Conservation (phyloP, 164 flowering plant species). For the Euptelea pleiosperma region DNA sequence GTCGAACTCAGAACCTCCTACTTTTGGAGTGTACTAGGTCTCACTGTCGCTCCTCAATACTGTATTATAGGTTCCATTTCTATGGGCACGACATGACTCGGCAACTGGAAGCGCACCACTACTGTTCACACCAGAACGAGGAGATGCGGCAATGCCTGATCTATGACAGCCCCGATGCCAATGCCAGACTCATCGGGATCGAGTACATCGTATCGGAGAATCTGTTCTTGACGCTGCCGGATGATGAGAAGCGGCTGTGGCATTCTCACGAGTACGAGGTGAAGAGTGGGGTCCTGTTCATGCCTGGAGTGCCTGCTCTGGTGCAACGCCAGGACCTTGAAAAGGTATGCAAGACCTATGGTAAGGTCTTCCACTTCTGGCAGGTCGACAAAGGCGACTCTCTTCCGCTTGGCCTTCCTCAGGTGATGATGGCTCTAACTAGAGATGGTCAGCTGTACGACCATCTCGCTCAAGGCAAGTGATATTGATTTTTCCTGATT, state of each 20-base stretch:
- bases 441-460: constrained; percentile 68
- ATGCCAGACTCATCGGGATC: constrained; percentile 70
- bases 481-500: background rate
- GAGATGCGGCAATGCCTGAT: constrained; percentile 90
- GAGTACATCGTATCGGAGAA: constrained; percentile 73
- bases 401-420: constrained; percentile 77
- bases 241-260: constrained; percentile 80
- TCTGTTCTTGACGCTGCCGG: constrained; percentile 66
- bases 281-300: constrained; percentile 73
- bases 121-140: constrained; percentile 75
- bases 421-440: constrained; percentile 76
- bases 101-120: constrained; percentile 96
- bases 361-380: constrained; percentile 84
- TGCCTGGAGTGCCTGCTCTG: constrained; percentile 72
- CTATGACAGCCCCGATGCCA: constrained; percentile 52
- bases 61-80: constrained; percentile 71
- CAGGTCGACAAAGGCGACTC: constrained; percentile 73
- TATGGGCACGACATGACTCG: constrained; percentile 81
- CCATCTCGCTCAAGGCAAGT: constrained; percentile 37
- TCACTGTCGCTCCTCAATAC: too few relatives aligned
- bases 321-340: constrained; percentile 62
- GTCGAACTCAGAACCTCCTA: too few relatives aligned
- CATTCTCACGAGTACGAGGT: constrained; percentile 92
- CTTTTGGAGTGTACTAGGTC: too few relatives aligned
- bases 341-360: constrained; percentile 73